Percentiles rank a stretch among this genome's conserved stretches.
Evolutionary conservation across 73 alveolate genomes (phyloP).

Genomic region (Tetrahymena elliotti): DNA sequence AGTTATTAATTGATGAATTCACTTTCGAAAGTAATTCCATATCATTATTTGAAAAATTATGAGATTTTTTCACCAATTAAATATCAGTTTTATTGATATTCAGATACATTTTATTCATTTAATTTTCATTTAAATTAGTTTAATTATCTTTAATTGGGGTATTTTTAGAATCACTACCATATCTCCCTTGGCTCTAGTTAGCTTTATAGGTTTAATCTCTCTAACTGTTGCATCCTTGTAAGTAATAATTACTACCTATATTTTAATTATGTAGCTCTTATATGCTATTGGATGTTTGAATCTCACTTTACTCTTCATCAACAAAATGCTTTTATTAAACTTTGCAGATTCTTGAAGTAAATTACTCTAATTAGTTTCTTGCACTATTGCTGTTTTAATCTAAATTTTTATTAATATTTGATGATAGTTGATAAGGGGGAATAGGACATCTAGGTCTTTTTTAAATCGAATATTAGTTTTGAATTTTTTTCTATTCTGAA

Average conservation of each 20-base stretch:
- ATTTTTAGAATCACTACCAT: neutral
- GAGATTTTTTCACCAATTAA: neutral
- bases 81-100: neutral
- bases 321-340: neutral
- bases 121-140: neutral
- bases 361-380: neutral
- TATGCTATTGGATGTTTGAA: neutral
- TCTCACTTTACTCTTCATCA: neutral
- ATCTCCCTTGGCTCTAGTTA: neutral
- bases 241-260: neutral
- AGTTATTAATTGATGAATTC: neutral
- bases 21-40: neutral
- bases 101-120: too few relatives aligned
- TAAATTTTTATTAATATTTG: neutral
- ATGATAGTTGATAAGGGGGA: neutral
- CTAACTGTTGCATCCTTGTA: neutral
- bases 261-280: neutral
- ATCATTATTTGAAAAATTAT: too few relatives aligned
- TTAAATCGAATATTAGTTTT: neutral
- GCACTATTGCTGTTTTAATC: neutral
- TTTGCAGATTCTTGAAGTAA: neutral
- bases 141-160: neutral
- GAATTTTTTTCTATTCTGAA: neutral
- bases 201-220: neutral
- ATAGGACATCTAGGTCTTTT: neutral